These are phyloP conservation scores for Nematocida sp. DNA, from an alignment of 371 early-diverging fungal species.

Conservation along the genomic window DNA sequence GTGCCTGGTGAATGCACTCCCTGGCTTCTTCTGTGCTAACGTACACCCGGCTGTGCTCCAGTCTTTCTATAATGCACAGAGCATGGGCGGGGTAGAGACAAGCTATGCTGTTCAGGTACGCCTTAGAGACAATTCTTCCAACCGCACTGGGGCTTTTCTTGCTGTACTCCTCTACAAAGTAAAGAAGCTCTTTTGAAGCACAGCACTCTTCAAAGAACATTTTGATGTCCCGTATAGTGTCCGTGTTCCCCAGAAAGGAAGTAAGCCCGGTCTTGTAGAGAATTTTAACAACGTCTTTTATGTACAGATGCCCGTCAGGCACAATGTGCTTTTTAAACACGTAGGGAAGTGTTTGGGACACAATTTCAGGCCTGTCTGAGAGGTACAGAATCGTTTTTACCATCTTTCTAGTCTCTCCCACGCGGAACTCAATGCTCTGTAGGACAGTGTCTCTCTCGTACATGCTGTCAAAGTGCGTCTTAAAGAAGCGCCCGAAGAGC, in stretches of 20 bases:
- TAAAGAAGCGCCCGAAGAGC: slow-evolving; percentile 43
- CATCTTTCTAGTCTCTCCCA: slow-evolving; percentile 1
- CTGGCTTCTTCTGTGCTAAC: background rate
- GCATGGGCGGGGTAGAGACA: background rate
- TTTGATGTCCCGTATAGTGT: slow-evolving; percentile 13
- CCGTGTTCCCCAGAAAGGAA: background rate
- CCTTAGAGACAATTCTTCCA: slow-evolving; percentile 9
- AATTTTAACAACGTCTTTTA: slow-evolving; percentile 36
- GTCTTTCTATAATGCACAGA: background rate
- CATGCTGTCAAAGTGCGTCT: slow-evolving; percentile 30
- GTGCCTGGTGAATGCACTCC: too few relatives aligned
- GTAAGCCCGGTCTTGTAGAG: slow-evolving; percentile 1
- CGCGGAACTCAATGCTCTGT: background rate
- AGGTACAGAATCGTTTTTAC: slow-evolving; percentile 37
- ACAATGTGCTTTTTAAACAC: slow-evolving; percentile 47
- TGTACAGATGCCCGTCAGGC: slow-evolving; percentile 20
- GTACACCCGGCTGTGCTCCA: background rate
- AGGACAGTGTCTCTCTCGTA: slow-evolving; percentile 20
- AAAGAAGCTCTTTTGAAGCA: slow-evolving; percentile 24
- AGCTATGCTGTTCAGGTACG: slow-evolving; percentile 7
- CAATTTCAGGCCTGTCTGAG: slow-evolving; percentile 36
- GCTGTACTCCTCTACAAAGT: slow-evolving; percentile 2
- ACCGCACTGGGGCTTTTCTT: background rate
- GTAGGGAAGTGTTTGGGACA: slow-evolving; percentile 5
- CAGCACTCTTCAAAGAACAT: slow-evolving; percentile 22